Evolutionary conservation across 345 rosid species (phyloP).

Genomic region (Carallia brachiata): DNA sequence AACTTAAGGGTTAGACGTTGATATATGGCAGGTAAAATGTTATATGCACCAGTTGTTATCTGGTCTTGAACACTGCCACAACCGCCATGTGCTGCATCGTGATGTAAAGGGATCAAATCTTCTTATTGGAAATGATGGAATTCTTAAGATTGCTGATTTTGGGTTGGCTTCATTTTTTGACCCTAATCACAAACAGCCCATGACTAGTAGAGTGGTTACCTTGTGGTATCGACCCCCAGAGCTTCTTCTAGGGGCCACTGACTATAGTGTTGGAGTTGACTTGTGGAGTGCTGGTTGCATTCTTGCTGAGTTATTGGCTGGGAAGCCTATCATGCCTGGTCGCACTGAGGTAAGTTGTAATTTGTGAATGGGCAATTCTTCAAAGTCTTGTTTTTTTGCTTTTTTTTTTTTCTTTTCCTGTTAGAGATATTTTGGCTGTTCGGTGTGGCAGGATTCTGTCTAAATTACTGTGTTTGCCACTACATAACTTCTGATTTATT

Average conservation of each 20-base stretch:
- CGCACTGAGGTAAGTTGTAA: conserved; percentile 25
- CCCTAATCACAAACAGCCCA: conserved; percentile 36
- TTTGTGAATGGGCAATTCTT: not conserved
- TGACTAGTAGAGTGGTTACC: conserved; percentile 37
- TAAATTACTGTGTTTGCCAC: not conserved
- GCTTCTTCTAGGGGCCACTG: conserved; percentile 34
- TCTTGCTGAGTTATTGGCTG: conserved; percentile 34
- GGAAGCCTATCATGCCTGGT: conserved; percentile 39
- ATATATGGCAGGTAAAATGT: conserved; percentile 29
- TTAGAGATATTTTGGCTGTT: not conserved
- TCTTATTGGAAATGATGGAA: conserved; percentile 34
- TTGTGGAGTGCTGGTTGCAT: conserved; percentile 42
- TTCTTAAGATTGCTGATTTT: conserved; percentile 34
- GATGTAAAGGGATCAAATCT: conserved; percentile 36
- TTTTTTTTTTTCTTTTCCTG: conserved; percentile 11
- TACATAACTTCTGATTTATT: not conserved
- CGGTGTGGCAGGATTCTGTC: not conserved
- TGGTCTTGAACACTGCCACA: conserved; percentile 36
- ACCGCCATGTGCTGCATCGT: conserved; percentile 28
- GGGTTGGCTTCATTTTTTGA: conserved; percentile 35
- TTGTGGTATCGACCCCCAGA: conserved; percentile 37
- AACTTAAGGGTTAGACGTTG: not conserved
- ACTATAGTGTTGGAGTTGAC: conserved; percentile 35
- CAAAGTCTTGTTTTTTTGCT: not conserved
- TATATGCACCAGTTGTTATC: conserved; percentile 31